Evolutionary conservation across 352 stramenopile species (phyloP).

Genomic region (Thalassiosira mediterranea): DNA sequence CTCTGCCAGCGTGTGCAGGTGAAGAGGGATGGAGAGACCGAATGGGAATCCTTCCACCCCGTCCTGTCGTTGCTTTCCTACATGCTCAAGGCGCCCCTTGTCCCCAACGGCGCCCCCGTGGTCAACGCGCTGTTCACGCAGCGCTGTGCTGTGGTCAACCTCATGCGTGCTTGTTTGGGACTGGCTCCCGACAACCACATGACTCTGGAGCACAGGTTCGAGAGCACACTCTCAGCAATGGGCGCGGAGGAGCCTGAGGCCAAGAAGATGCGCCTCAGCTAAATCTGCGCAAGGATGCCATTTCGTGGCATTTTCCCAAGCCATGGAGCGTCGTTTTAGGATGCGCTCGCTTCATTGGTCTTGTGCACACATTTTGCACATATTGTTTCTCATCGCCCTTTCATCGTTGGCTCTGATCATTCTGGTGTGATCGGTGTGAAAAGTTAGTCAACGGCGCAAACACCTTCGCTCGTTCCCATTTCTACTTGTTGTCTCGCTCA

Average conservation of each 20-base stretch:
- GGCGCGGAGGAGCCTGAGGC: slow-evolving; percentile 14
- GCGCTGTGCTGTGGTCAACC: slow-evolving; percentile 97
- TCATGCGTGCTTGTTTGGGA: slow-evolving; percentile 97
- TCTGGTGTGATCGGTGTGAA: too few species aligned
- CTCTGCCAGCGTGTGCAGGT: slow-evolving; percentile 95
- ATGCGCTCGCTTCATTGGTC: too few species aligned
- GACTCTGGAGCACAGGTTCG: slow-evolving; percentile 93
- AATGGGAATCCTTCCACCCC: slow-evolving; percentile 96
- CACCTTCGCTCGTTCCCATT: too few species aligned
- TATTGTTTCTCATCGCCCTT: too few species aligned
- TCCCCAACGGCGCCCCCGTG: slow-evolving; percentile 97
- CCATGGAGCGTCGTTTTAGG: too few species aligned
- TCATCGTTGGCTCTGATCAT: too few species aligned
- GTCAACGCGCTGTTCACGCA: slow-evolving; percentile 99
- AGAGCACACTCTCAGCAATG: slow-evolving; percentile 63
- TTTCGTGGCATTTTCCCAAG: too few species aligned
- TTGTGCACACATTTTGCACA: too few species aligned
- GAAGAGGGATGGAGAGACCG: slow-evolving; percentile 88
- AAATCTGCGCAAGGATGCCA: too few species aligned
- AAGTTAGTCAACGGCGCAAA: too few species aligned
- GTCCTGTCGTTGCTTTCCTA: slow-evolving; percentile 98
- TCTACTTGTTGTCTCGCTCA: too few species aligned
- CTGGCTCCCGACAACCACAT: slow-evolving; percentile 98
- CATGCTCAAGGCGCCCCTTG: slow-evolving; percentile 98
- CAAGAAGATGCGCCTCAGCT: slow-evolving; percentile 61